Evolutionary conservation across 164 flowering plant genomes (phyloP).

Genomic region (Stephania japonica): DNA sequence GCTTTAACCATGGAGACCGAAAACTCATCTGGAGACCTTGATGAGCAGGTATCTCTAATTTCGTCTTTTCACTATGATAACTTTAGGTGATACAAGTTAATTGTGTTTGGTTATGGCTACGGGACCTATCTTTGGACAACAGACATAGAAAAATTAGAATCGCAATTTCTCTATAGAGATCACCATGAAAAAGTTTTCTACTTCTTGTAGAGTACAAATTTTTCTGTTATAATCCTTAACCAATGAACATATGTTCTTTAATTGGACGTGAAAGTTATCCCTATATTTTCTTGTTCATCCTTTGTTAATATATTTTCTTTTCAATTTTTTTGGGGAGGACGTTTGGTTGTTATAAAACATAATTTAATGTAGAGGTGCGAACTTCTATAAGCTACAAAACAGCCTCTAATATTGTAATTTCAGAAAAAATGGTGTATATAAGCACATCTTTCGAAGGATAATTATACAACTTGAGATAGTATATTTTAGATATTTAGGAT

Average conservation of each 20-base stretch:
- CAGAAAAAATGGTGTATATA: background rate
- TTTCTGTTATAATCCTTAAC: background rate
- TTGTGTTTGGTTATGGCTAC: background rate
- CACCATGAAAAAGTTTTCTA: background rate
- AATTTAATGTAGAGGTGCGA: background rate
- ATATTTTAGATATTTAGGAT: too few species aligned
- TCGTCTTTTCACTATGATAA: background rate
- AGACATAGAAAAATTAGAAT: background rate
- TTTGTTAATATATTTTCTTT: background rate
- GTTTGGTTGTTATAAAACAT: background rate
- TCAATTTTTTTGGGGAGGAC: background rate
- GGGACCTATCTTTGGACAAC: background rate
- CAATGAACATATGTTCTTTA: background rate
- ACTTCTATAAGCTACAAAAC: background rate
- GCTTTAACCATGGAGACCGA: slow-evolving; percentile 31
- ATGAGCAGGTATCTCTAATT: slow-evolving; percentile 32
- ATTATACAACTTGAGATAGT: too few species aligned
- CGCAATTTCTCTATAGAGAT: background rate
- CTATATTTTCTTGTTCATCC: too few species aligned
- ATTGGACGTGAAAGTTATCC: background rate
- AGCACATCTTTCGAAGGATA: background rate
- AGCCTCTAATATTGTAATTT: background rate
- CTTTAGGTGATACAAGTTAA: background rate
- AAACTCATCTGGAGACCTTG: slow-evolving; percentile 29
- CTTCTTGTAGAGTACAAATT: background rate